These are phyloP conservation scores for Tillandsia fasciculata DNA, from an alignment of 176 grass and related monocot species.

Conservation along the genomic window DNA sequence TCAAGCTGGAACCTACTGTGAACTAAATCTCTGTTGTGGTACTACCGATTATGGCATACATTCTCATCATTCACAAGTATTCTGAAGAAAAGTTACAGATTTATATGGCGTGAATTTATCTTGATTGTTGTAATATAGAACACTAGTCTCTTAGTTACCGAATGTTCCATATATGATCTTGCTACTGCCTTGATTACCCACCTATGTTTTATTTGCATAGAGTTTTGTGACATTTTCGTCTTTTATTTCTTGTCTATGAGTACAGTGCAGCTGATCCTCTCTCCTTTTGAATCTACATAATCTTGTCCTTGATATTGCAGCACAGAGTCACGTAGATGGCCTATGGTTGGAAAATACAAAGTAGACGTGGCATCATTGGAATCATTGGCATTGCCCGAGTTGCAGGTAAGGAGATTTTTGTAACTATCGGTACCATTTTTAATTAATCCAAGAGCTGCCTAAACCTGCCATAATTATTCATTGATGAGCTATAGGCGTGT, in stretches of 20 bases:
- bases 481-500: background rate
- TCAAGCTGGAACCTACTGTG: no score
- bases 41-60: no score
- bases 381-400: slow-evolving; percentile 65
- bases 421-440: no score
- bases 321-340: slow-evolving; percentile 65
- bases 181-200: background rate
- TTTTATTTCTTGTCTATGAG: background rate
- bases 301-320: slow-evolving; percentile 33
- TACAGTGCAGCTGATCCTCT: background rate
- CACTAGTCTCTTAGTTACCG: background rate
- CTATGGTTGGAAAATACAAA: slow-evolving; percentile 87
- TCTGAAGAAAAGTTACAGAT: background rate
- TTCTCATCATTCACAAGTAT: no score
- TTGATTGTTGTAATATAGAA: background rate
- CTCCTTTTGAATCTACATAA: slow-evolving; percentile 1
- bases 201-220: background rate
- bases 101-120: background rate
- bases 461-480: background rate
- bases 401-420: slow-evolving; percentile 41
- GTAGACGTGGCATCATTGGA: slow-evolving; percentile 80
- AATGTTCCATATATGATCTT: background rate
- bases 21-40: no score
- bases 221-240: background rate
- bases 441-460: background rate